Base-by-base conservation (phyloP, 129 eudicot species). In the Logfia minima region DNA sequence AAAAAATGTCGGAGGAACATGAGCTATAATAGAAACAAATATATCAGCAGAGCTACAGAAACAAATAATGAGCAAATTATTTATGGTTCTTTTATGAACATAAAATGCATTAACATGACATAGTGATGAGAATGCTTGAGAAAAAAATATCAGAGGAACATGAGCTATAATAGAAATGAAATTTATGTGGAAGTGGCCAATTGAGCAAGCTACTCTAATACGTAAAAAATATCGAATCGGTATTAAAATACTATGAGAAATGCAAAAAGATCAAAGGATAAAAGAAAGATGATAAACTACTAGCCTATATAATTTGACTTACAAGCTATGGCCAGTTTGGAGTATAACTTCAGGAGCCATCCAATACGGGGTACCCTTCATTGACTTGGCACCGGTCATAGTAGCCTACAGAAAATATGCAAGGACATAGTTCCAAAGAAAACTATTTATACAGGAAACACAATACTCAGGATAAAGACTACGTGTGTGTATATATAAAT, bases 311-410 rank as follows among this genome's bases (percentile, higher is more conserved):
- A 16, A 22, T 58, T 82, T 21, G 58, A 86, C 99, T 89, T 63
- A 94, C 99, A 89, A 94, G 86, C 88, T 91, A 83, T 94, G 99
- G 35, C 99, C 99, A 35, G 97, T 94, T 74, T 94, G 99, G 58
- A 91, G 94, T 78, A 94, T 94, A 84, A 94, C 99, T 94, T 94
- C 99, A 83, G 99, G 99, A 83, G 99, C 97, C 99, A 94, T 94
- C 97, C 99, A 94, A 86, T 91, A 94, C 0, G 97, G 97, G 78
- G 99, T 94, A 75, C 99, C 99, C 99, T 94, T 94, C 99, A 94
- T 94, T 76, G 97, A 94, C 82, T 94, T 94, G 28, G 99, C 96
- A 70, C 97, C 99, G 31, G 99, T 94, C 88, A 91, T 88, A 59
- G 99, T 94, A 80, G 99, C 99, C 99, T 94, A 81, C 45, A 48